Evolutionary conservation across 441 rosid species (phyloP).

Genomic region (Monsonia emarginata): DNA sequence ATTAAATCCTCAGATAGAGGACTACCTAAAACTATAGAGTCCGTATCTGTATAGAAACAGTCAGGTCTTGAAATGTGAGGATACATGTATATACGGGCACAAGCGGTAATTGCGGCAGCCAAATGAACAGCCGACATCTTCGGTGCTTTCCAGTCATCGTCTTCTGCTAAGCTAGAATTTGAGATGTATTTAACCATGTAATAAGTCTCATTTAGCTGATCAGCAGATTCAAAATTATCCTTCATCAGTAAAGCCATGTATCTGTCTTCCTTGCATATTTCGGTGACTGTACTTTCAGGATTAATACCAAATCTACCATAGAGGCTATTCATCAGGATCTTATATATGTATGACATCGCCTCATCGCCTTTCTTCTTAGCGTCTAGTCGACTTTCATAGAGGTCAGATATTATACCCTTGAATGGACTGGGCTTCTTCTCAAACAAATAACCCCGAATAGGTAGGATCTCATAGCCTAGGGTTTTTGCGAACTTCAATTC

Average conservation of each 20-base stretch:
- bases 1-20: not conserved
- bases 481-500: not conserved
- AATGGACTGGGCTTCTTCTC: not conserved
- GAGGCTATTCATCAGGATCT: constrained; percentile 12
- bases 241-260: not conserved
- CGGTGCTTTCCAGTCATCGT: not conserved
- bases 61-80: not conserved
- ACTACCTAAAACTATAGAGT: not conserved
- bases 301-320: constrained; percentile 18
- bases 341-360: constrained; percentile 5
- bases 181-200: not conserved
- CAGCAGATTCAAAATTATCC: not conserved
- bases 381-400: not conserved
- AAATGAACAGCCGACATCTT: not conserved
- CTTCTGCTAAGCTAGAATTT: not conserved
- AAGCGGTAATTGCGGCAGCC: not conserved
- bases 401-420: not conserved
- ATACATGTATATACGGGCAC: constrained; percentile 1
- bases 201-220: not conserved
- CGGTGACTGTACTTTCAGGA: constrained; percentile 3
- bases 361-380: constrained; percentile 7
- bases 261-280: not conserved
- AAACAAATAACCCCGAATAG: not conserved
- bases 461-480: not conserved
- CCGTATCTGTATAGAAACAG: constrained; percentile 3